Percentiles rank a stretch among this genome's conserved stretches.
Evolutionary conservation across 306 rosid species (phyloP).

Genomic region (Vicia faba): DNA sequence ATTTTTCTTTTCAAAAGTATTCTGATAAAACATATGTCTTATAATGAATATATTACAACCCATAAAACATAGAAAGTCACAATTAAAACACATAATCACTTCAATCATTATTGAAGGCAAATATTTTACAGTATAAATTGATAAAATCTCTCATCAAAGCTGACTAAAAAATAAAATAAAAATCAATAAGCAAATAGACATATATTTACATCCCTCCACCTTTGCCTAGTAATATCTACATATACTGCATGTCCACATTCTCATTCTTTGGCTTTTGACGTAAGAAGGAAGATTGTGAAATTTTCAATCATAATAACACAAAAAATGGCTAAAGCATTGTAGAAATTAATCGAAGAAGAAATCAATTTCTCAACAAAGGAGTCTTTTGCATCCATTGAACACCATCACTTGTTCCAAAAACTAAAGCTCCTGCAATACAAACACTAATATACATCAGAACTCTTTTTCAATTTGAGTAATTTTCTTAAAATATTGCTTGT

Average conservation of each 20-base stretch:
- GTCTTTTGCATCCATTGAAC: slow-evolving; percentile 31
- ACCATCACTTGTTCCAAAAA: slow-evolving; percentile 52
- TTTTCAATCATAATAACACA: background rate
- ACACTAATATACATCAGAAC: background rate
- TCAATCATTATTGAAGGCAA: slow-evolving; percentile 12
- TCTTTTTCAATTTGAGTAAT: background rate
- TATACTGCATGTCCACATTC: background rate
- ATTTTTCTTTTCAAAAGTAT: too few relatives aligned
- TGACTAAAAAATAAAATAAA: slow-evolving; percentile 13
- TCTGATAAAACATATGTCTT: too few relatives aligned
- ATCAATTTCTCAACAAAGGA: slow-evolving; percentile 21
- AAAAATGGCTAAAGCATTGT: slow-evolving; percentile 8
- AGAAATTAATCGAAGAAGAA: background rate
- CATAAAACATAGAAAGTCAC: background rate
- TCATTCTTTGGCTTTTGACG: background rate
- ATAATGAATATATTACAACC: background rate
- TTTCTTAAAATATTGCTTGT: background rate
- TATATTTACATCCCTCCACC: slow-evolving; percentile 3
- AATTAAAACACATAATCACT: background rate
- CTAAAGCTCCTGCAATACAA: slow-evolving; percentile 57
- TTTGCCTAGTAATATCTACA: background rate
- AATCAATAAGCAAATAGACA: slow-evolving; percentile 7
- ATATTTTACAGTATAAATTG: slow-evolving; percentile 25
- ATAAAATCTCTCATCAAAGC: background rate
- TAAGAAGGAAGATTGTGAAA: background rate